Evolutionary conservation across 2,329 filamentous ascomycete species (phyloP), one percentile per base, ranked within the genome.

Genomic region (Cordyceps fumosorosea): DNA sequence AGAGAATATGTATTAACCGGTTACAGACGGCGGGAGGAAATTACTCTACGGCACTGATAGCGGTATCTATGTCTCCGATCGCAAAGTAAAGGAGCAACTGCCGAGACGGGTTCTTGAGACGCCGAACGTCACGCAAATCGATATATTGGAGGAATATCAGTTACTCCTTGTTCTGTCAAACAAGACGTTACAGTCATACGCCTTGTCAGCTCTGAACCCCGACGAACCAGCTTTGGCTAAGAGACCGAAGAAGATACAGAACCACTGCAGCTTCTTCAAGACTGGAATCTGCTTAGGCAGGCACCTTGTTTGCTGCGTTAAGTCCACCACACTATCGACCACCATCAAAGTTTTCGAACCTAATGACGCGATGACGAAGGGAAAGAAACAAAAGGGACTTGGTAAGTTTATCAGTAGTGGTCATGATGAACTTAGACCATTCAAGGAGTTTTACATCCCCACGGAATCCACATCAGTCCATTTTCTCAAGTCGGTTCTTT

Each of bases 311-410:
- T 98, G 93, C 77, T 96, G 91, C 68, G 95, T 98, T 70, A 98
- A 96, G 79, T 96, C 91, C 47, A 93, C 90, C 20, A 90, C 93
- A 3, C 80, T 98, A 37, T 96, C 91, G 58, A 96, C 91, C 16
- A 98, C 93, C 2, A 96, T 99, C 80, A 98, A 98, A 77, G 95
- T 98, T n/a, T 98, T 91, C 76, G 93, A 99, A 77, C 95, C 95
- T 1, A 96, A 96, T 77, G 95, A 98, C 72, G 89, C 91, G 65
- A 89, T 96, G 82, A 89, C 89, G 60, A 95, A 93, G 78, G 91
- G 90, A 63, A 96, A 95, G 80, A 97, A 96, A 79, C 96, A 96
- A 73, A 95, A 93, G 70, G 93, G 95, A 20, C 88, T 99, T 64
- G 89, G 90, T 67, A 96, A 96, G 78, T 96, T 99, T 87, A 93